Evolutionary conservation across 1,284 basidiomycete species (phyloP).

Genomic region (Cutaneotrichosporon sp.): DNA sequence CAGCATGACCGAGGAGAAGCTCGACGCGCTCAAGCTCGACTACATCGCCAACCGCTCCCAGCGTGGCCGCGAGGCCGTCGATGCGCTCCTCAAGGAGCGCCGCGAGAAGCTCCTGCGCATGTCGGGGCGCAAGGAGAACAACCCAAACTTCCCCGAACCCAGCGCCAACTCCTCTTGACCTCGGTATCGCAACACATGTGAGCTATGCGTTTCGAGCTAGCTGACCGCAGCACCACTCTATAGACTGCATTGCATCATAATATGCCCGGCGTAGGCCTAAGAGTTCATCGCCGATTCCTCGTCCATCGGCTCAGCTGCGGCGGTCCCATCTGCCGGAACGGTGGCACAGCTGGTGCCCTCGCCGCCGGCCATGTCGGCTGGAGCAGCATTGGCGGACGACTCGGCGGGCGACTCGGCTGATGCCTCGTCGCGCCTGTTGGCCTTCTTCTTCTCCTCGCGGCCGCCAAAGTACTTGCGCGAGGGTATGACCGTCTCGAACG

Average conservation of each 20-base stretch:
- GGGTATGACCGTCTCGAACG: constrained; percentile 79
- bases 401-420: no score
- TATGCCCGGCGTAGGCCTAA: constrained; percentile 5
- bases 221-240: constrained; percentile 6
- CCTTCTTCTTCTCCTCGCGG: constrained; percentile 17
- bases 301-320: constrained; percentile 8
- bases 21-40: constrained; percentile 44
- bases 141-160: constrained; percentile 1
- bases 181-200: not conserved
- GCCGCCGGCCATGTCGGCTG: no score
- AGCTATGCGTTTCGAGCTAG: not conserved
- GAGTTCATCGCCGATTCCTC: constrained; percentile 25
- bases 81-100: constrained; percentile 27
- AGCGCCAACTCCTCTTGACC: no score
- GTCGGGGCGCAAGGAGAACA: constrained; percentile 28
- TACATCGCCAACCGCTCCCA: constrained; percentile 44
- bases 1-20: constrained; percentile 37
- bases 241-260: constrained; percentile 12
- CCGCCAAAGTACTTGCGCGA: constrained; percentile 66
- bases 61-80: constrained; percentile 32
- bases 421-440: constrained; percentile 5
- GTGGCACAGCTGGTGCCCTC: no score
- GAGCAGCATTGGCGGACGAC: no score
- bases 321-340: no score
- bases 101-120: constrained; percentile 27